phyloP scores from a whole-genome alignment of 2,329 filamentous ascomycete species.

The Penicillium sp. region DNA sequence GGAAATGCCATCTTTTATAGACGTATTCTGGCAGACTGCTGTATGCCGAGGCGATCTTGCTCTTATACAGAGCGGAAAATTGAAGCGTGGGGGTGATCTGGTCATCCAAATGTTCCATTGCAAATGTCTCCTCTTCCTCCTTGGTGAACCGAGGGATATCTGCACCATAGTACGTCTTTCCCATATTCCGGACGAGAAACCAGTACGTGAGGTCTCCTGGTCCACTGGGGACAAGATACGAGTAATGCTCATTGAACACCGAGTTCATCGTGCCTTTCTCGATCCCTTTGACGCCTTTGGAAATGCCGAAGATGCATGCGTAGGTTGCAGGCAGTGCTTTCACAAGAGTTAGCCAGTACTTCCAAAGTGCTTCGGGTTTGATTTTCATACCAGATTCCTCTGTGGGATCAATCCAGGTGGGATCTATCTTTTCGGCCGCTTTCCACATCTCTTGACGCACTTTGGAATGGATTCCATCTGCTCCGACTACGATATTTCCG shows the following conservation, averaged over 20 bases:
- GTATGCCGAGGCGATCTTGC: constrained; percentile 10
- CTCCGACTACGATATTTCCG: constrained; percentile 39
- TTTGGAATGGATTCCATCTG: constrained; percentile 43
- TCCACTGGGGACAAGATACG: constrained; percentile 17
- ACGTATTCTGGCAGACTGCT: constrained; percentile 19
- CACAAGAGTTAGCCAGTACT: background rate
- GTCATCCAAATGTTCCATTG: constrained; percentile 13
- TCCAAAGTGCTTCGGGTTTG: background rate
- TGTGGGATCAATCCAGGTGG: constrained; percentile 15
- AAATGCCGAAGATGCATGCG: constrained; percentile 28
- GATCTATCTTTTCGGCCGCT: constrained; percentile 11
- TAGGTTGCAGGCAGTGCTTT: constrained; percentile 22
- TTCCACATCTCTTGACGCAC: constrained; percentile 34
- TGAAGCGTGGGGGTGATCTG: constrained; percentile 15
- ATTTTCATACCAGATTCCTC: constrained; percentile 10
- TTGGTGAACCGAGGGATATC: constrained; percentile 22
- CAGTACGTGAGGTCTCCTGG: constrained; percentile 21
- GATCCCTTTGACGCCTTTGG: constrained; percentile 8
- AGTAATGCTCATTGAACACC: constrained; percentile 17
- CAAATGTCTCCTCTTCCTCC: constrained; percentile 16
- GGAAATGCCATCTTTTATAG: constrained; percentile 17
- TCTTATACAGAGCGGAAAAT: constrained; percentile 21
- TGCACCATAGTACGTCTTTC: constrained; percentile 12
- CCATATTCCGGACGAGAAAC: constrained; percentile 21
- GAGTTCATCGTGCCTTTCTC: constrained; percentile 12